These are phyloP conservation scores for Sporothrix pseudoabietina DNA, from an alignment of 2,329 filamentous ascomycete genomes.

Conservation along the genomic window DNA sequence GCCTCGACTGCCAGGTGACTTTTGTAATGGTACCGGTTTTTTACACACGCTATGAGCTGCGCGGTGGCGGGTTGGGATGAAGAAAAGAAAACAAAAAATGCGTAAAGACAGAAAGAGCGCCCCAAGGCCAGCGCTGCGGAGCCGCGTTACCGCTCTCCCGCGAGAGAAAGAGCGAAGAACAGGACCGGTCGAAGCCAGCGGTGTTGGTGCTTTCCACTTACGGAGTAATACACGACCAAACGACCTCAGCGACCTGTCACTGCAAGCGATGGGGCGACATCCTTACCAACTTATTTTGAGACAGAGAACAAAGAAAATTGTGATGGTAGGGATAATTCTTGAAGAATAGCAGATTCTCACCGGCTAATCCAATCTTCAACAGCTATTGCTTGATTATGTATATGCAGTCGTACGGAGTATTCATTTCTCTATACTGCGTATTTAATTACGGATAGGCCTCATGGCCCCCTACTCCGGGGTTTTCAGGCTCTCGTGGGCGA, in stretches of 20 bases:
- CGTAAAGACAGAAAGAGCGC: neutral
- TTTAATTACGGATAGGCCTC: too few relatives aligned
- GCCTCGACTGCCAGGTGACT: neutral
- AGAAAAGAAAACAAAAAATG: neutral
- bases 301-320: neutral
- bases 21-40: neutral
- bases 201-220: neutral
- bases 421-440: too few relatives aligned
- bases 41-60: neutral
- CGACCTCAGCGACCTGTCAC: neutral
- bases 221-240: neutral
- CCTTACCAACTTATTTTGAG: neutral
- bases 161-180: slow-evolving; percentile 8
- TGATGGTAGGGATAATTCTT: neutral
- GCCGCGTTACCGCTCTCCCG: neutral
- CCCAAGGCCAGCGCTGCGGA: neutral
- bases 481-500: neutral
- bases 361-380: neutral
- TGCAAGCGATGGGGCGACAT: neutral
- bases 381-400: too few relatives aligned
- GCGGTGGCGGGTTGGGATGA: neutral
- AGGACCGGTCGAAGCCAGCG: neutral
- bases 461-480: neutral
- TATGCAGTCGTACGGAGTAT: too few relatives aligned
- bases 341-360: neutral